Conservation (phyloP, 371 early-diverging fungal genomes). For the Mucor mucedo region DNA sequence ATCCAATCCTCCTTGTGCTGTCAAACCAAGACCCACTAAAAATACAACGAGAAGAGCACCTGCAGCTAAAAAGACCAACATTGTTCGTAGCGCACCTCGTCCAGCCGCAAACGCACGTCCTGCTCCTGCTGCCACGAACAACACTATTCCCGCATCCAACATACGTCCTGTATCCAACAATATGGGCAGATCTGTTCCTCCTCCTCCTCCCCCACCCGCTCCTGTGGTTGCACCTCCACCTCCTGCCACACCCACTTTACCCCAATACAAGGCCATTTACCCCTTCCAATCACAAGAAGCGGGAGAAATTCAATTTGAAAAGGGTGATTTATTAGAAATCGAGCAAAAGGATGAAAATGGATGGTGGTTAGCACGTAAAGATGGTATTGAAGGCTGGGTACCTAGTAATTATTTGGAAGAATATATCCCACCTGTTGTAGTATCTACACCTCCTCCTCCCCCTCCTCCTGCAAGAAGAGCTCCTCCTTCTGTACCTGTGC, state of each 20-base stretch:
- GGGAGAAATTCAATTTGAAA: constrained; percentile 74
- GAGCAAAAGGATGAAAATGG: constrained; percentile 82
- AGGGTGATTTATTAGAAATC: constrained; percentile 75
- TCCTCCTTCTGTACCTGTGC: constrained; percentile 27
- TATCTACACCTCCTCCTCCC: constrained; percentile 49
- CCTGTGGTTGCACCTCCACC: constrained; percentile 60
- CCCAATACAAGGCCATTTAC: constrained; percentile 77
- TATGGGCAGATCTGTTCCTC: neutral
- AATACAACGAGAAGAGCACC: constrained; percentile 29
- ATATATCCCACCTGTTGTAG: constrained; percentile 37
- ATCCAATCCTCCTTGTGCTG: constrained; percentile 66
- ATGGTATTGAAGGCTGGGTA: constrained; percentile 83
- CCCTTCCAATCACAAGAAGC: constrained; percentile 69
- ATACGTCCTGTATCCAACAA: neutral
- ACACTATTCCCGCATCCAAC: neutral
- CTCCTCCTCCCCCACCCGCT: constrained; percentile 12
- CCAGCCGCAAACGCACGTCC: neutral
- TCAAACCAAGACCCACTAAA: constrained; percentile 45
- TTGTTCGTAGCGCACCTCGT: constrained; percentile 1
- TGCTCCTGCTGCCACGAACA: neutral
- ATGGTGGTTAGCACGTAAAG: constrained; percentile 84
- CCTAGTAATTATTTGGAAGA: constrained; percentile 85
- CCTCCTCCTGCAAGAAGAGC: constrained; percentile 54
- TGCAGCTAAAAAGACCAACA: constrained; percentile 60
- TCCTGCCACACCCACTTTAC: constrained; percentile 57